These are phyloP conservation scores for Trichopus zeylanicus DNA, from an alignment of 116 monocot species.

Conservation along the genomic window DNA sequence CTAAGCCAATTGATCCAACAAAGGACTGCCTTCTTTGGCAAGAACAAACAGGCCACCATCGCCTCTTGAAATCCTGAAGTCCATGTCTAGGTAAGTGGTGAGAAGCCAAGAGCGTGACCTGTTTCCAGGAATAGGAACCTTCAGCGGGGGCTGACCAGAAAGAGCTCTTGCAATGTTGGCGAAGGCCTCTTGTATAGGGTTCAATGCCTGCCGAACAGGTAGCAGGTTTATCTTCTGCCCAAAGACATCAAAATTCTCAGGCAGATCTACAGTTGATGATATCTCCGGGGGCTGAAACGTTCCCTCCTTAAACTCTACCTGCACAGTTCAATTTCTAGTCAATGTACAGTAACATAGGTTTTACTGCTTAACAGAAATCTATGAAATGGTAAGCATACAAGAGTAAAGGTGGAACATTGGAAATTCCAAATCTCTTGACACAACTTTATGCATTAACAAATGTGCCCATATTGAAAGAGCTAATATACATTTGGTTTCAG, in stretches of 20 bases:
- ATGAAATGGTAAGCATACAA: no score
- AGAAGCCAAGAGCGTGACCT: slow-evolving; percentile 46
- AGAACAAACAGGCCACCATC: slow-evolving; percentile 80
- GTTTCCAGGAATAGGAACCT: slow-evolving; percentile 64
- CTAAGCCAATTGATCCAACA: slow-evolving; percentile 52
- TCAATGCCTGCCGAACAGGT: slow-evolving; percentile 44
- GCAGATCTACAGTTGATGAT: slow-evolving; percentile 58
- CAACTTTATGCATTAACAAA: no score
- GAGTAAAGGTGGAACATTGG: no score
- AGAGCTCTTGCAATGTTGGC: slow-evolving; percentile 43
- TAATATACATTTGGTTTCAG: no score
- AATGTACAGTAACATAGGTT: no score
- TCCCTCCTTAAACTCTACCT: slow-evolving; percentile 88
- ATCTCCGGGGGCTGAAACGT: slow-evolving; percentile 64
- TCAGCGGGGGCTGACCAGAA: slow-evolving; percentile 81
- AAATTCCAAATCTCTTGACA: no score
- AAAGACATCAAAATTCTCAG: slow-evolving; percentile 52
- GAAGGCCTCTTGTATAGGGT: slow-evolving; percentile 52
- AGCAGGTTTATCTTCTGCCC: slow-evolving; percentile 67
- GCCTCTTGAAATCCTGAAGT: slow-evolving; percentile 64
- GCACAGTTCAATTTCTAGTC: not conserved
- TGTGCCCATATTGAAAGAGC: no score
- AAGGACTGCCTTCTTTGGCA: slow-evolving; percentile 77
- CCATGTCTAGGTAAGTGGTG: slow-evolving; percentile 58
- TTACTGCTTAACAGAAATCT: no score